Percentiles rank a stretch among this genome's conserved stretches.
Conservation (phyloP, 2,329 filamentous ascomycete genomes). For the Orbilia brochopaga region DNA sequence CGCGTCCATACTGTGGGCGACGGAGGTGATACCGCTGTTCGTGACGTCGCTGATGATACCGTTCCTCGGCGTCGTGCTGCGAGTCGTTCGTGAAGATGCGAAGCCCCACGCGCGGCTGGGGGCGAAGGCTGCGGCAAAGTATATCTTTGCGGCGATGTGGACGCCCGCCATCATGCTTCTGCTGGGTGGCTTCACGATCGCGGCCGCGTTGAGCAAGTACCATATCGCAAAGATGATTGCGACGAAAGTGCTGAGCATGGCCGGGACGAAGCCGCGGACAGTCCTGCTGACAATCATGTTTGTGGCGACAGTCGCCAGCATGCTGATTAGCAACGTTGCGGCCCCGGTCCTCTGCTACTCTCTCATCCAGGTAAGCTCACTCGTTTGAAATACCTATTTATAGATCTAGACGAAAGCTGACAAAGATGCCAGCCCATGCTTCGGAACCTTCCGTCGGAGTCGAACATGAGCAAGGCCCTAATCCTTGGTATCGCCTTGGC, state of each 20-base stretch:
- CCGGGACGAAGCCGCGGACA: conserved; percentile 84
- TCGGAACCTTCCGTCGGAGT: conserved; percentile 86
- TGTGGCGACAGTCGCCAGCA: conserved; percentile 94
- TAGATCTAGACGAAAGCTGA: no score
- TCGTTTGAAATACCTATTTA: neutral
- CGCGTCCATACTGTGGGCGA: conserved; percentile 94
- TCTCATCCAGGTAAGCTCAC: conserved; percentile 79
- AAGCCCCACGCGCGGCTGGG: conserved; percentile 72
- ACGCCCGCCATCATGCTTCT: conserved; percentile 98
- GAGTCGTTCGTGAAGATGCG: conserved; percentile 77
- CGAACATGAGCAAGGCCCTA: conserved; percentile 90
- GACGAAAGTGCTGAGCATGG: conserved; percentile 93
- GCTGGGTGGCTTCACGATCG: conserved; percentile 92
- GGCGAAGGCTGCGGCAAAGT: conserved; percentile 79
- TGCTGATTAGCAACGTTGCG: conserved; percentile 99
- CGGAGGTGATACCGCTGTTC: conserved; percentile 95
- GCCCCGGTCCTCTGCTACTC: conserved; percentile 96
- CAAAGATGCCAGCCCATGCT: conserved; percentile 93
- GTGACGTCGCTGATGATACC: conserved; percentile 93
- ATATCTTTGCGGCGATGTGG: conserved; percentile 97
- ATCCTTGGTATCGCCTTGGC: conserved; percentile 94
- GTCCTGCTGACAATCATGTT: conserved; percentile 98
- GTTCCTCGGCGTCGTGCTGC: conserved; percentile 85
- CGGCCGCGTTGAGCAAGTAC: conserved; percentile 93
- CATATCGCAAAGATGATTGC: conserved; percentile 98